phyloP scores from a whole-genome alignment of 2,329 filamentous ascomycete genomes.

The Venturiaceae sp. region DNA sequence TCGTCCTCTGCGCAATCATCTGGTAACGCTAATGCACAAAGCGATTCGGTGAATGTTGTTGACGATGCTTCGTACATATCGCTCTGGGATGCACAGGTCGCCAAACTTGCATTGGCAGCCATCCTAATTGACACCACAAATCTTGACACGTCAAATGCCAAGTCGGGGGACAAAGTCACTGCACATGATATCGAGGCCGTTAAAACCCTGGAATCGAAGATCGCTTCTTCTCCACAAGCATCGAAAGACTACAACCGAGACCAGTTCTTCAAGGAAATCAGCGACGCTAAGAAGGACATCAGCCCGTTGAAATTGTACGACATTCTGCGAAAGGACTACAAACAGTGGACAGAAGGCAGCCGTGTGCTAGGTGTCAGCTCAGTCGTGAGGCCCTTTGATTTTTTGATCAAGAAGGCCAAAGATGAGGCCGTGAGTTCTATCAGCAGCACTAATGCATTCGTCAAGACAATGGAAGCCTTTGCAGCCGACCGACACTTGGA shows the following conservation, averaged over 20 bases:
- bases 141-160: constrained; percentile 54
- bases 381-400: constrained; percentile 53
- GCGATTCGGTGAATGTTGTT: constrained; percentile 22
- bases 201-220: constrained; percentile 47
- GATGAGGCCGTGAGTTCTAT: constrained; percentile 19
- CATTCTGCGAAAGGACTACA: constrained; percentile 74
- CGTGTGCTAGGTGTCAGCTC: constrained; percentile 58
- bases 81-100: constrained; percentile 46
- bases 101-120: constrained; percentile 57
- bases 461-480: constrained; percentile 42
- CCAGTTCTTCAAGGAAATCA: constrained; percentile 50
- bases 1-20: constrained; percentile 31
- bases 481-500: constrained; percentile 49
- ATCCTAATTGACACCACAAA: constrained; percentile 49
- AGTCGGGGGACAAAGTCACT: constrained; percentile 51
- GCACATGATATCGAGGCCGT: constrained; percentile 50
- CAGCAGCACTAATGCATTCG: constrained; percentile 29
- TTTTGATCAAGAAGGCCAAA: constrained; percentile 46
- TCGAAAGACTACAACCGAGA: constrained; percentile 40
- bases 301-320: constrained; percentile 51
- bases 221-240: constrained; percentile 25
- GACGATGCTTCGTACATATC: constrained; percentile 25
- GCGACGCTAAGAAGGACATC: constrained; percentile 58
- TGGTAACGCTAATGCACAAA: constrained; percentile 28
- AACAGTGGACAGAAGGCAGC: constrained; percentile 56